Conservation (phyloP, 345 rosid genomes). For the Rhizophora mangle region DNA sequence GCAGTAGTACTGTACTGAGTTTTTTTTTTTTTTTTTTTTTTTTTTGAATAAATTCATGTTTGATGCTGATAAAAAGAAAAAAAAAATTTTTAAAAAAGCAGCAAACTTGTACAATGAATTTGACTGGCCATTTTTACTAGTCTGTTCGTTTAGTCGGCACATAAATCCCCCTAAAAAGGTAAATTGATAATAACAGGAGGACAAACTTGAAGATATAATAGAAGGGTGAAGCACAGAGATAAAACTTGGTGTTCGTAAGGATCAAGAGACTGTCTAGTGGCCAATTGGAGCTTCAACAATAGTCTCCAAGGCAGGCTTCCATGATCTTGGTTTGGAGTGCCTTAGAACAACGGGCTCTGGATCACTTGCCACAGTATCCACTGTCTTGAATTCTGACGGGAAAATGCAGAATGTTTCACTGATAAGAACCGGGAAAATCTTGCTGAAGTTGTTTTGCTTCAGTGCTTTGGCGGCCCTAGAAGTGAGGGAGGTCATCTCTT, state of each 20-base stretch:
- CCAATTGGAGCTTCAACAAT: conserved; percentile 38
- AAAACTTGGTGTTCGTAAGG: background rate
- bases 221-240: background rate
- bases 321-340: conserved; percentile 45
- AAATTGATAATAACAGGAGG: no score
- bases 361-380: background rate
- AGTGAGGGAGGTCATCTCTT: conserved; percentile 41
- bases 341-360: conserved; percentile 13
- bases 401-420: conserved; percentile 36
- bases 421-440: conserved; percentile 39
- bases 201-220: background rate
- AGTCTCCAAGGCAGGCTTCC: conserved; percentile 64
- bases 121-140: no score
- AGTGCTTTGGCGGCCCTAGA: conserved; percentile 37
- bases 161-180: no score
- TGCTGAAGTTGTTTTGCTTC: conserved; percentile 29
- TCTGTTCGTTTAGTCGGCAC: no score
- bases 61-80: no score
- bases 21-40: no score
- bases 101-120: no score
- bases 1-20: no score
- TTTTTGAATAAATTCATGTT: no score
- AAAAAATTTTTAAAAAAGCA: no score
- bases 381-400: conserved; percentile 17
- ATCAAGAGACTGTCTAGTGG: background rate